Base-by-base conservation (phyloP, 164 flowering plant species). In the Tinospora cordifolia region DNA sequence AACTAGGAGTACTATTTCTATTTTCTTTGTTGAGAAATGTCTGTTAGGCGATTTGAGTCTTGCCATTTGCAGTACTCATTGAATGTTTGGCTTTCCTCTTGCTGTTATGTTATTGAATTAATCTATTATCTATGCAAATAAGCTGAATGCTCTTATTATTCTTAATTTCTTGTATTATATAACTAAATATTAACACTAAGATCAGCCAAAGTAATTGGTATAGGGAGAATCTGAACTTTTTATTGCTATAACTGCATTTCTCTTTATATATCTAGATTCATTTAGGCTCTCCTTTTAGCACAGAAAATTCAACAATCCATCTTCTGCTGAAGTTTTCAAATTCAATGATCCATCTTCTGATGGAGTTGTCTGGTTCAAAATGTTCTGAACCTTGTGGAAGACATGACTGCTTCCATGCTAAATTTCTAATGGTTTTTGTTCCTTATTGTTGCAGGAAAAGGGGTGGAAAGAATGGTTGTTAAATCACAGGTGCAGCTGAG, bases 381-480 rank as follows among this genome's bases (percentile, higher is more conserved):
- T 13, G 46, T 64, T 24, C 19, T 7, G 44, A 19, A 21, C 36
- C 47, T 64, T 38, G 38, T 36, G 60, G 11, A 19, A 63, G 1
- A 62, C 59, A 60, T 60, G 54, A 39, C 57, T 41, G 25, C 38
- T 8, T 17, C 15, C 17, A 67, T 54, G 25, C 39, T 6, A 38
- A 54, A 39, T 38, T 63, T 65, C 24, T 59, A 26, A n/a, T 44
- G 51, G 39, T 54, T 70, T 70, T n/a, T 40, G 38, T 67, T 5
- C 27, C 9, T 47, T 74, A 44, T 71, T 71, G 21, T 75, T 85
- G 76, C 86, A 95, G 99, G 83, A 75, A 92, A 82, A 76, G 89
- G 89, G 59, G 72, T 84, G 25, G 69, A 82, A 30, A 82, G 79
- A 70, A 69, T 85, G 72, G 78, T 77, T n/a, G 80, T 77, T 68